Base-by-base conservation (phyloP, 1,139 yeast genomes). In the Hansenula sp. region DNA sequence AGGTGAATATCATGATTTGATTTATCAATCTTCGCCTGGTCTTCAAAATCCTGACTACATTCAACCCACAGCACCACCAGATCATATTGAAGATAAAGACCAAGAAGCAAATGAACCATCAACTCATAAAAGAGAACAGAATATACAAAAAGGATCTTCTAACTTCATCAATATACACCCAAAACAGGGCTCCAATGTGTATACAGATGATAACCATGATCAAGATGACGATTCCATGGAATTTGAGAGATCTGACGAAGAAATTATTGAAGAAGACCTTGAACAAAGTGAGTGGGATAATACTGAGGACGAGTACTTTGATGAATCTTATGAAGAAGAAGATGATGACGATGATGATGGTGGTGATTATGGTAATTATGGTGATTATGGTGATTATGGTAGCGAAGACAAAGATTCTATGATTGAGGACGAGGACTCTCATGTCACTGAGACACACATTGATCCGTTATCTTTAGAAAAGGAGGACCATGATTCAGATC, bases 1-100 rank as follows among this genome's bases (percentile, higher is more conserved):
- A n/a, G 45, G 40, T 14, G 25, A 35, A 1, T 26, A 31, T 17
- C 25, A 29, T n/a, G 38, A 33, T 9, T 18, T 25, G 6, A 33
- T 33, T 13, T 33, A 21, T 9, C 22, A 13, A 7, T 24, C 28
- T 5, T 33, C 35, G 6, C 35, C 35, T 5, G 29, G 35, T 5
- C 29, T 33, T 25, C 29, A 25, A 7, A 29, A 32, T 7, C 8
- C 28, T 11, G 16, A 24, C 12, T 24, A 32, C 13, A 12, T 32
- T 7, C 34, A 32, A 19, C 28, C 21, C 4, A 24, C 34, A 7
- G 14, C 13, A 10, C 26, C 26, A 14, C 12, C 6, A 6, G 20
- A 13, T 5, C 12, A 6, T 8, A n/a, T 21, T 14, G 4, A 14
- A 10, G 21, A 29, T 8, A 12, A 13, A n/a, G 3, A 6, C 19